Evolutionary conservation across 148 eudicot genomes (phyloP), one percentile per base, ranked within the genome.

Genomic region (Chenopodium album): DNA sequence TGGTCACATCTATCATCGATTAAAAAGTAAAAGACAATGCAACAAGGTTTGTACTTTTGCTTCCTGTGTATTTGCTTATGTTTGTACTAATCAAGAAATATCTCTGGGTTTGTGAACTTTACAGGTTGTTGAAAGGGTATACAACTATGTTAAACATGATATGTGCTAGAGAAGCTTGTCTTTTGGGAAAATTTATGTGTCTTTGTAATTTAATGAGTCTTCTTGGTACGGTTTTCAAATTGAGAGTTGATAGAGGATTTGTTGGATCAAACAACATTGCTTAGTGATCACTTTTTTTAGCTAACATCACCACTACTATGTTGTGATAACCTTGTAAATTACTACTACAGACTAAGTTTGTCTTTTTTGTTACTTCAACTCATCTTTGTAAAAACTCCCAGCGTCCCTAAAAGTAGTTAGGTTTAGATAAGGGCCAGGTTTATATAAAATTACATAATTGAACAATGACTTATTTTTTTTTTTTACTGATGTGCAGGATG

Each of bases 1-100:
- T 70, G 86, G 88, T 78, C 82, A 89, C 86, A 85, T 93, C 62
- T 90, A 84, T 79, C 90, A 79, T 78, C 88, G 87, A 74, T 78
- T 83, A 77, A 89, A 86, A 82, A 84, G 84, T 76, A 89, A 83
- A 52, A 83, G 83, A 82, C 84, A 83, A 70, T 13, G 74, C 74
- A 82, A 65, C 66, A 86, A 90, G 89, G 97, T 93, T 81, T 41
- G 81, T 75, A 67, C 76, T 81, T 73, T 34, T 0, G 46, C 64
- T 77, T 52, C 80, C 11, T 37, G 9, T 62, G 12, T 22, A 47
- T 77, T 32, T 73, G 54, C 16, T 14, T 63, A 8, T 37, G 29
- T 19, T 75, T 41, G 26, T 78, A 41, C 11, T 31, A 29, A 4
- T 59, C 16, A 26, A 16, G 17, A 29, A 47, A 78, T 78, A 13